A percentile compares a stretch with the other conserved stretches of the same genome.
Evolutionary conservation across 257 asterid genomes (phyloP).

Genomic region (Mentha longifolia): DNA sequence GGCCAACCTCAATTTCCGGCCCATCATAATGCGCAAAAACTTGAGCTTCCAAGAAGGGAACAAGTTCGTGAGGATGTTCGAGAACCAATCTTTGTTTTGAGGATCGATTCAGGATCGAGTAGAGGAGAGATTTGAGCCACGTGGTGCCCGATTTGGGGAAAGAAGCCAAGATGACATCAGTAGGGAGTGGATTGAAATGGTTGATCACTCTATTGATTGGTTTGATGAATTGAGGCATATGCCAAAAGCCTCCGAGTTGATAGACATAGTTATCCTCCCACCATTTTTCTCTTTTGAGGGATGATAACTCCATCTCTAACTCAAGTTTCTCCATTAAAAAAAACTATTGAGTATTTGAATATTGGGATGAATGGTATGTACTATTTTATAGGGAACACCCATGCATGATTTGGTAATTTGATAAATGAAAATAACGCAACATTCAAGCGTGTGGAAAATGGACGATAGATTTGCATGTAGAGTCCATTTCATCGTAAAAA

Average conservation of each 20-base stretch:
- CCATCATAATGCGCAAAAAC: background rate
- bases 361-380: no score
- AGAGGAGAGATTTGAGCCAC: conserved; percentile 38
- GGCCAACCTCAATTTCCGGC: no score
- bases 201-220: conserved; percentile 9
- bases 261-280: conserved; percentile 25
- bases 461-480: no score
- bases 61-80: conserved; percentile 33
- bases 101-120: conserved; percentile 26
- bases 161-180: conserved; percentile 27
- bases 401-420: no score
- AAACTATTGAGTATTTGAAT: no score
- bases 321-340: conserved; percentile 5
- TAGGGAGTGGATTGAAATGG: conserved; percentile 34
- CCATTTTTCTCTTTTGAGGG: conserved; percentile 30
- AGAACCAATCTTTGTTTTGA: conserved; percentile 16
- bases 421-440: no score
- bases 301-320: conserved; percentile 5
- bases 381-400: no score
- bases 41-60: conserved; percentile 37
- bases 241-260: conserved; percentile 35
- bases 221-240: conserved; percentile 22
- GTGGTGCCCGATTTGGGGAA: conserved; percentile 44
- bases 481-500: no score
- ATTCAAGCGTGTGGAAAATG: no score